Conservation (phyloP, 768 basidiomycete genomes). For the Hygrocybe coccinea region DNA sequence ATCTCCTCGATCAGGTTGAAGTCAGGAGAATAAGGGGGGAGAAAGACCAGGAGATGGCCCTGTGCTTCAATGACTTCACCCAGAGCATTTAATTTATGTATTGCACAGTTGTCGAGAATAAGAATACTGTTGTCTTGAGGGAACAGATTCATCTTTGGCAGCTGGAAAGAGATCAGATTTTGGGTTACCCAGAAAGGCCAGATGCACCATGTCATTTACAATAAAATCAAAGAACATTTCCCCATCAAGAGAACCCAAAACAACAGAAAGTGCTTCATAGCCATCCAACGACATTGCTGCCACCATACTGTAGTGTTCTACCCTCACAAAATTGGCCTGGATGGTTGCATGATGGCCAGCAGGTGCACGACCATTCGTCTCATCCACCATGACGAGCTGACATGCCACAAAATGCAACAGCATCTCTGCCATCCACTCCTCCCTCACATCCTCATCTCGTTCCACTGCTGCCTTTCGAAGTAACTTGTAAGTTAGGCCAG, state of each 20-base stretch:
- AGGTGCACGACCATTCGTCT: not conserved
- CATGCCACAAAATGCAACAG: not conserved
- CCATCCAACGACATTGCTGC: not conserved
- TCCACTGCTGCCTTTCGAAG: not conserved
- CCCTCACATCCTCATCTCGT: not conserved
- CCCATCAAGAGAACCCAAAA: slow-evolving; percentile 6
- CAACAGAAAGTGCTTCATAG: slow-evolving; percentile 6
- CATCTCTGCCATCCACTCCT: slow-evolving; percentile 1
- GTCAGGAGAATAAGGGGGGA: not conserved
- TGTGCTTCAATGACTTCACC: slow-evolving; percentile 1
- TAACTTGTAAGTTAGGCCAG: not conserved
- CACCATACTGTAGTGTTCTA: not conserved
- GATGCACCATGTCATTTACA: slow-evolving; percentile 8
- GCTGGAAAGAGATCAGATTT: not conserved
- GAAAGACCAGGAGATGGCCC: slow-evolving; percentile 3
- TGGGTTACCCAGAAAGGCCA: not conserved
- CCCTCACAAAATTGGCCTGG: not conserved
- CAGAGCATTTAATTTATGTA: not conserved
- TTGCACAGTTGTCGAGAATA: slow-evolving; percentile 1
- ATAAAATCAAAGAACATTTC: slow-evolving; percentile 17
- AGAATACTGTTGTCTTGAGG: slow-evolving; percentile 3
- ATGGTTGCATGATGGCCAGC: not conserved
- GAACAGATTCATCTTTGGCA: slow-evolving; percentile 4
- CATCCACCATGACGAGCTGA: not conserved
- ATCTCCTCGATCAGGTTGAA: slow-evolving; percentile 1